Evolutionary conservation across 495 filamentous ascomycete genomes (phyloP).

Genomic region (Sporormia fimetaria): DNA sequence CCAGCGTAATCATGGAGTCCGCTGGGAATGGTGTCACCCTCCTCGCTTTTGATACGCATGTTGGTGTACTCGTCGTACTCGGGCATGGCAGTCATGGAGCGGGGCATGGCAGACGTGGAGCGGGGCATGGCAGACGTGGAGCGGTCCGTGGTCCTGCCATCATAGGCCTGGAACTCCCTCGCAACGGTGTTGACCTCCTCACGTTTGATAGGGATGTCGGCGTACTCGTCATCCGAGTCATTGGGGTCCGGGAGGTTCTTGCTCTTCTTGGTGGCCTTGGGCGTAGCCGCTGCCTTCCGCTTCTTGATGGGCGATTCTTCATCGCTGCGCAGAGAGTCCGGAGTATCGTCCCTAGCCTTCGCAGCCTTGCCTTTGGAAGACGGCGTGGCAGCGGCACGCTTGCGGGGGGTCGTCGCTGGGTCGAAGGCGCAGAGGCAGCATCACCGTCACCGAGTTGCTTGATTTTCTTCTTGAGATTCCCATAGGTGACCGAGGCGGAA

Average conservation of each 20-base stretch:
- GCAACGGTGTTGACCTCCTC: neutral
- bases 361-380: neutral
- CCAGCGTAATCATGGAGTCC: too few species aligned
- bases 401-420: neutral
- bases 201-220: neutral
- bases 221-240: neutral
- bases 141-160: neutral
- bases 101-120: too few species aligned
- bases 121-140: too few species aligned
- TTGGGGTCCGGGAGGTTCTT: conserved; percentile 6
- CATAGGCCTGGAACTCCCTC: conserved; percentile 1
- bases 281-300: too few species aligned
- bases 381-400: neutral
- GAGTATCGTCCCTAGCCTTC: too few species aligned
- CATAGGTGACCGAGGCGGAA: conserved; percentile 16
- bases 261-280: too few species aligned
- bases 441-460: neutral
- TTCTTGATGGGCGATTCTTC: too few species aligned
- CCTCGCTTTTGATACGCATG: conserved; percentile 13
- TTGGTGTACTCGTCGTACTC: conserved; percentile 9
- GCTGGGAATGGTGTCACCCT: neutral
- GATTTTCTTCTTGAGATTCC: conserved; percentile 22
- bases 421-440: neutral
- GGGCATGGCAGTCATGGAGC: too few species aligned
- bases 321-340: too few species aligned